Conservation (phyloP, 352 stramenopile genomes). For the Phytophthora citrophthora region DNA sequence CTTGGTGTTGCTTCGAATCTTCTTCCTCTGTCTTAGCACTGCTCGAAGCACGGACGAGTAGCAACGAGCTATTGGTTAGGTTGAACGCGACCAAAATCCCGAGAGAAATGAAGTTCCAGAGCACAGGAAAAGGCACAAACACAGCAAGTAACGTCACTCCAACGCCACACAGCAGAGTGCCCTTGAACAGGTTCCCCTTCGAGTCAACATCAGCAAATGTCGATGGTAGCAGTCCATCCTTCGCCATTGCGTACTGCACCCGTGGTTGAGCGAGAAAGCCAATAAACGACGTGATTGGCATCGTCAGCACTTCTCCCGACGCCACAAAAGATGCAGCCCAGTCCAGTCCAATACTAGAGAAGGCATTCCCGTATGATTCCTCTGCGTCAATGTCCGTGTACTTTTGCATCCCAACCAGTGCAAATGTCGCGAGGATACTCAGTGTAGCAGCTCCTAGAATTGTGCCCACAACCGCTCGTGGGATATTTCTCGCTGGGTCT, state of each 20-base stretch:
- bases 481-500: slow-evolving; percentile 88
- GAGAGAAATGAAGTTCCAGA: slow-evolving; percentile 93
- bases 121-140: slow-evolving; percentile 83
- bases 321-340: slow-evolving; percentile 89
- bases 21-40: slow-evolving; percentile 13
- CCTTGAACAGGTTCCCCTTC: slow-evolving; percentile 76
- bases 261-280: slow-evolving; percentile 94
- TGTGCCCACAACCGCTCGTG: slow-evolving; percentile 89
- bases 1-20: slow-evolving; percentile 30
- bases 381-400: slow-evolving; percentile 84
- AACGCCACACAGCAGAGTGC: slow-evolving; percentile 66
- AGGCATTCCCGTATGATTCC: slow-evolving; percentile 78
- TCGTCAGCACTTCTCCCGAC: slow-evolving; percentile 93
- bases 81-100: slow-evolving; percentile 92
- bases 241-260: slow-evolving; percentile 91
- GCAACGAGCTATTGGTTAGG: slow-evolving; percentile 85
- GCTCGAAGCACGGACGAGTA: slow-evolving; percentile 66
- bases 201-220: slow-evolving; percentile 82
- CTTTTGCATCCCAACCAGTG: slow-evolving; percentile 92
- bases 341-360: slow-evolving; percentile 60
- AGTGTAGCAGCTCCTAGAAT: slow-evolving; percentile 85
- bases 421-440: slow-evolving; percentile 88
- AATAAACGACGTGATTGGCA: slow-evolving; percentile 96
- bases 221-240: slow-evolving; percentile 92
- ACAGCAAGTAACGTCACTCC: slow-evolving; percentile 62